Base-by-base conservation (phyloP, 805 yeast species). In the Kuraishia piskuri region DNA sequence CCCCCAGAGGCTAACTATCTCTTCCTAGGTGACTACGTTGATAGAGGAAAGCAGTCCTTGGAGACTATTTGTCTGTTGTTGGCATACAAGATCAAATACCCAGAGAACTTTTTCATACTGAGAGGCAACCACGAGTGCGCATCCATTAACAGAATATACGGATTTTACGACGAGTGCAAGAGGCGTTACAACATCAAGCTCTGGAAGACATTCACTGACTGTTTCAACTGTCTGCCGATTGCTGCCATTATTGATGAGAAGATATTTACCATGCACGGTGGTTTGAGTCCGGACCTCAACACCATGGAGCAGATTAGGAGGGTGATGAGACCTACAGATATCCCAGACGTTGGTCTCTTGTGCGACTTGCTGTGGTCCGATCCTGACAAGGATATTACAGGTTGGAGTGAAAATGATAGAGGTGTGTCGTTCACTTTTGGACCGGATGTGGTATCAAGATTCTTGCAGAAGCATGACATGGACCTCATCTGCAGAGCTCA, bases 101-200 rank as follows among this genome's bases (percentile, higher is more conserved):
- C 99, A 50, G 99, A 92, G 73, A 92, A 92, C 75, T 92, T 92
- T 68, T 92, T 92, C 73, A 90, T 92, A 63, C 79, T 92, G 63
- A 85, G 99, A 77, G 99, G 99, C 59, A 92, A 92, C 74, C 99
- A 92, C 76, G 99, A 92, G 76, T 89, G 96, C 77, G 99, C 99
- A 24, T 88, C 96, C 45, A 92, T 94, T 69, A 92, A 92, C 75
- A 87, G 98, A 75, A 91, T 92, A 70, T 92, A 92, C 72, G 99
- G 99, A 44, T 92, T 92, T 71, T 92, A 92, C 74, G 99, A 92
- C 74, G 99, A 92, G 75, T 92, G 99, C 77, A 90, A 90, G 70
- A 88, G 99, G 77, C 88, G 99, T 71, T 94, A 91, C 77, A 92
- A 91, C 76, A 92, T 94, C 74, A 92, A 92, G 75, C 86, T 92